Percentiles rank a stretch among this genome's conserved stretches.
Conservation (phyloP, 306 rosid genomes). For the Vigna hirtella region DNA sequence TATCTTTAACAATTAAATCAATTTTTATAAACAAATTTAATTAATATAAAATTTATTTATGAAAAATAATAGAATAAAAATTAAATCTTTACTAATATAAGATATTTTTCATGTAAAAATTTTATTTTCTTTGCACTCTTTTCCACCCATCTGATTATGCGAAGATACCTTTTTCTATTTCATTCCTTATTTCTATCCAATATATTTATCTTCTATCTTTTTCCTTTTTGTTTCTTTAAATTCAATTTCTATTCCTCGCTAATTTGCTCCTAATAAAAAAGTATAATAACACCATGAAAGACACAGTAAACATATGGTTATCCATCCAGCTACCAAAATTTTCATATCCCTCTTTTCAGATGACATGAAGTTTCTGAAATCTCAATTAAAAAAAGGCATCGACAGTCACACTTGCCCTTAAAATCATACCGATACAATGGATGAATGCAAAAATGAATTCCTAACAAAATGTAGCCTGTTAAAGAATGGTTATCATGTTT, state of each 20-base stretch:
- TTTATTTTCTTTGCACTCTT: too few relatives aligned
- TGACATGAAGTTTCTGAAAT: slow-evolving; percentile 17
- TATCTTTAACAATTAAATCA: too few relatives aligned
- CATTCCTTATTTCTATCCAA: too few relatives aligned
- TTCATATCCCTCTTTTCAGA: slow-evolving; percentile 17
- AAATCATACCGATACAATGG: slow-evolving; percentile 29
- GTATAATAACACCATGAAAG: neutral
- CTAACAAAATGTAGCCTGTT: slow-evolving; percentile 29
- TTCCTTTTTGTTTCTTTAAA: neutral
- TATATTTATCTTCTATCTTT: neutral
- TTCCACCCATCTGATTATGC: too few relatives aligned
- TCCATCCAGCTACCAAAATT: slow-evolving; percentile 35
- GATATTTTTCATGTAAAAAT: too few relatives aligned
- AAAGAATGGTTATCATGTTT: slow-evolving; percentile 39
- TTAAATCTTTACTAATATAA: too few relatives aligned
- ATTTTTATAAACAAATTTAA: too few relatives aligned
- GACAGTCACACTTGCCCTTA: slow-evolving; percentile 13
- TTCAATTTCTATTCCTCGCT: neutral
- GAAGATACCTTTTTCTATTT: too few relatives aligned
- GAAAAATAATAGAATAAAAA: too few relatives aligned
- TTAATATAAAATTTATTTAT: too few relatives aligned
- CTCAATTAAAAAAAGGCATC: slow-evolving; percentile 12
- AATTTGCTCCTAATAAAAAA: neutral
- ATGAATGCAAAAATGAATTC: slow-evolving; percentile 16
- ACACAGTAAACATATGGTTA: slow-evolving; percentile 15